Evolutionary conservation across 2,329 filamentous ascomycete genomes (phyloP).

Genomic region (Paraphoma chrysanthemicola): DNA sequence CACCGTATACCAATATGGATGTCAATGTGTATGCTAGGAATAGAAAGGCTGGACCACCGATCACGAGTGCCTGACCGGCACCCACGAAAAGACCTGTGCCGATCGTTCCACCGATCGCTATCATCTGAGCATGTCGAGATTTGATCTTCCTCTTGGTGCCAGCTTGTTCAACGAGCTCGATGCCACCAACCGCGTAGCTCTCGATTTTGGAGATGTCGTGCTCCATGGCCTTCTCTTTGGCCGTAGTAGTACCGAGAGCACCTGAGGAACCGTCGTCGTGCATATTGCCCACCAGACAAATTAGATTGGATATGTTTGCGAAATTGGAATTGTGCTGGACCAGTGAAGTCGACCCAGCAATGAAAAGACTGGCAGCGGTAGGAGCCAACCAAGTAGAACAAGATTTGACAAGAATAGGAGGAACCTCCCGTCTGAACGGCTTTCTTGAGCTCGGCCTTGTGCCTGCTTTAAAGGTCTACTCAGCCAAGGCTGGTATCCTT

Average conservation of each 20-base stretch:
- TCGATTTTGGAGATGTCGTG: not conserved
- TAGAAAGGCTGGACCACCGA: constrained; percentile 48
- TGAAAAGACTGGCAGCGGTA: too few relatives aligned
- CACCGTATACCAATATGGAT: constrained; percentile 52
- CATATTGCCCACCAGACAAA: not conserved
- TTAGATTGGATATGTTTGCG: not conserved
- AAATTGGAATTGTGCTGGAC: not conserved
- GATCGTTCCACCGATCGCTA: constrained; percentile 66
- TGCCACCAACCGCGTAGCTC: not conserved
- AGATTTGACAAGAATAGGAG: not conserved
- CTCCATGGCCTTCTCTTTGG: not conserved
- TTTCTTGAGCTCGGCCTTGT: not conserved
- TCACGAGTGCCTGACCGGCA: constrained; percentile 60
- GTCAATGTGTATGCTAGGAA: constrained; percentile 47
- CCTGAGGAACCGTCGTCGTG: not conserved
- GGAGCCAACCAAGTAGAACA: not conserved
- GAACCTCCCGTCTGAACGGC: not conserved
- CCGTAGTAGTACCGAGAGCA: not conserved
- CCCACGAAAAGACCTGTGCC: constrained; percentile 68
- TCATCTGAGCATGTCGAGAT: constrained; percentile 65
- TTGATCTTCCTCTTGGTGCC: not conserved
- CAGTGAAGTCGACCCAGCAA: not conserved
- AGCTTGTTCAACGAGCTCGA: not conserved
- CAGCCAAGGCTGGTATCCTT: not conserved
- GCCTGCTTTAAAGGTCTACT: not conserved